phyloP scores from a whole-genome alignment of 179 eudicot genomes.

The Spinacia oleracea region DNA sequence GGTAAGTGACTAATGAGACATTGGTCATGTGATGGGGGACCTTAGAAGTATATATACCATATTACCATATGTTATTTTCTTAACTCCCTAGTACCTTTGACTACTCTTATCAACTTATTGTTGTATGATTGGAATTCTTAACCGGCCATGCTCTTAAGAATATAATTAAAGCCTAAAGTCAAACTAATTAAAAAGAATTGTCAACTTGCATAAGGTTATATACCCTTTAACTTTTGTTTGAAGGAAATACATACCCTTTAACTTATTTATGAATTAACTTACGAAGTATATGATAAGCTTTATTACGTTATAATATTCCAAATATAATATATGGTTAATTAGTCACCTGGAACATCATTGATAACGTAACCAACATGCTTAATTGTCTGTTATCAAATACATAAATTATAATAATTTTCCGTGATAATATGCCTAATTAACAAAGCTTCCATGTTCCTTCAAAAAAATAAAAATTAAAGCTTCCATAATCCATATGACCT shows the following conservation, averaged over 20 bases:
- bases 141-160: background rate
- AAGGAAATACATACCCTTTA: background rate
- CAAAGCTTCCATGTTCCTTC: conserved; percentile 13
- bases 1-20: background rate
- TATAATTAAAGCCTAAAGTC: background rate
- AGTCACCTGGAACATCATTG: background rate
- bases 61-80: too few relatives aligned
- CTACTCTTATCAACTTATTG: too few relatives aligned
- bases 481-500: too few relatives aligned
- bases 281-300: conserved; percentile 1
- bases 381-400: background rate
- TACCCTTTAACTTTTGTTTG: background rate
- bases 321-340: background rate
- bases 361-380: conserved; percentile 11
- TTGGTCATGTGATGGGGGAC: conserved; percentile 8
- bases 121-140: background rate
- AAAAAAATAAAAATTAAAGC: too few relatives aligned
- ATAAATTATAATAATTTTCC: background rate
- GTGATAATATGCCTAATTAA: background rate
- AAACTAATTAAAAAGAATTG: background rate
- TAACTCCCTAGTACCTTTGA: too few relatives aligned
- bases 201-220: background rate
- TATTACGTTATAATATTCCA: too few relatives aligned
- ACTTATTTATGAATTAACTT: background rate
- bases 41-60: too few relatives aligned